Conservation (phyloP, 2,329 filamentous ascomycete species). For the Colletotrichum brevisporum region DNA sequence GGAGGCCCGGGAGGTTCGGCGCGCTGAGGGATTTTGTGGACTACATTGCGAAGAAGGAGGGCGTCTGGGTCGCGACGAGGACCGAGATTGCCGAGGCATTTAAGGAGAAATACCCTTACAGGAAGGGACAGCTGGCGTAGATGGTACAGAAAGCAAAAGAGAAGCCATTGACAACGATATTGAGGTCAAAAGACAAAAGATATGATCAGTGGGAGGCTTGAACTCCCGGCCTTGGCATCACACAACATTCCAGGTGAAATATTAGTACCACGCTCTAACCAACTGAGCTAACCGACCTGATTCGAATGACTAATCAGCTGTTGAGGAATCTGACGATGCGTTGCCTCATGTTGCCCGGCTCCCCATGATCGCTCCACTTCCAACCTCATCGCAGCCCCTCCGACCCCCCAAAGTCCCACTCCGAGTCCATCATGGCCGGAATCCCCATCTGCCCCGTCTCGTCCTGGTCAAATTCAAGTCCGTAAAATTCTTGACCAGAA, state of each 20-base stretch:
- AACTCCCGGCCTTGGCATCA: conserved; percentile 40
- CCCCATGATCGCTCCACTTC: not conserved
- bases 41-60: conserved; percentile 65
- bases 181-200: not conserved
- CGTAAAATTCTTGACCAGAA: not conserved
- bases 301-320: not conserved
- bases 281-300: conserved; percentile 32
- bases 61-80: conserved; percentile 67
- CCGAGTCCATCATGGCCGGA: conserved; percentile 17
- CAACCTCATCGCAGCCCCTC: conserved; percentile 8
- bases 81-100: conserved; percentile 67
- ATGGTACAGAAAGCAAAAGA: not conserved
- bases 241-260: conserved; percentile 11
- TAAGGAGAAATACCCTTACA: conserved; percentile 62
- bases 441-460: not conserved
- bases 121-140: conserved; percentile 53
- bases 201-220: conserved; percentile 38
- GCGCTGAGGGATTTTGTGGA: conserved; percentile 67
- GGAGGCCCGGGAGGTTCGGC: conserved; percentile 64
- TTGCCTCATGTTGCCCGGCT: not conserved
- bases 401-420: conserved; percentile 34
- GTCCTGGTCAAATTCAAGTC: not conserved
- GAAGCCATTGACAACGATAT: not conserved
- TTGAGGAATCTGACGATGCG: not conserved
- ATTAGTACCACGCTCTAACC: conserved; percentile 41